Evolutionary conservation across 2,329 filamentous ascomycete genomes (phyloP), one percentile per base, ranked within the genome.

Genomic region (Neonectria coccinea): DNA sequence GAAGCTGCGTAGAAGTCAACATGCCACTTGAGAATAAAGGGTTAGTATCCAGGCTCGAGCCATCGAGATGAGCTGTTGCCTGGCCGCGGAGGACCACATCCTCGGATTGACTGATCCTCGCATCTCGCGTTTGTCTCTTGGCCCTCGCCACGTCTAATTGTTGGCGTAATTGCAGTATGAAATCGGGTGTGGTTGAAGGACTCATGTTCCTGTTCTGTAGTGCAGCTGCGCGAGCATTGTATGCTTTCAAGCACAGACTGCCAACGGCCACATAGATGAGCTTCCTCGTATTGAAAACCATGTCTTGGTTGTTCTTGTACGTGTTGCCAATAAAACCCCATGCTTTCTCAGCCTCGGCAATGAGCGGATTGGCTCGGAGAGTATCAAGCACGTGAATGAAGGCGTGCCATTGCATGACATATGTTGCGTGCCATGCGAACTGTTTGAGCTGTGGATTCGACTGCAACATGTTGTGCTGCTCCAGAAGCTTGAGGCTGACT

Each of bases 391-490:
- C 41, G 27, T 48, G 54, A 20, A 56, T 56, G 11, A 56, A 27
- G 25, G 54, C 54, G 27, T 47, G 54, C 54, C 54, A 56, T 39
- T 56, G 54, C 54, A 42, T 20, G 8, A 56, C 39, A 20, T 56
- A 56, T 20, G 41, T 8, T 12, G 54, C 54, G 5, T 56, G 41
- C 54, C 54, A 56, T 10, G 54, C 54, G 33, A 45, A 56, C 14
- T 56, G 54, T 10, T 31, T 56, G 18, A 56, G 42, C 22, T 52
- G 41, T 0, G 54, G 41, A 14, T 36, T 56, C 9, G 54, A 56
- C 54, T 56, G 54, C 5, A 56, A 9, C 54, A 56, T 56, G n/a
- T 48, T 56, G 36, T 56, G 54, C 27, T 56, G 54, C 41, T 44
- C 41, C 1, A 56, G 54, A 31, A 56, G 54, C 41, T 45, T 44